Evolutionary conservation across 768 basidiomycete genomes (phyloP), one percentile per base, ranked within the genome.

Genomic region (Boletus barrowsii): DNA sequence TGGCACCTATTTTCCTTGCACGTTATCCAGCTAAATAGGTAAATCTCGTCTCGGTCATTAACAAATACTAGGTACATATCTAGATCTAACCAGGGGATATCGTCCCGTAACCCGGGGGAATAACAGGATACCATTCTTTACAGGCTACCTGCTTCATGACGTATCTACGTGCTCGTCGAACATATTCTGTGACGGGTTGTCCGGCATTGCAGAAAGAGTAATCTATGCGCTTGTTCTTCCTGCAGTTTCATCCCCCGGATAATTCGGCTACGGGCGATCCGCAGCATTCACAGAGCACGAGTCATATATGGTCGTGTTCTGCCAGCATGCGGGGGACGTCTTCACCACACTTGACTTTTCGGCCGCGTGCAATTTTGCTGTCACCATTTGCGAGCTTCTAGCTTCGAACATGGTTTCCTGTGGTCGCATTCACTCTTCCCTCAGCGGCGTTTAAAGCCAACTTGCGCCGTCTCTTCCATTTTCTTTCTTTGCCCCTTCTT

Each of bases 351-450:
- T 47, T 47, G n/a, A 36, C 43, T 18, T 10, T 45, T 48, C 37
- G 10, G 20, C 15, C 29, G 29, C 30, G 11, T 2, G 13, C 5
- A 17, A 20, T 44, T 33, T 36, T 18, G 7, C 20, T 37, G 39
- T 32, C 33, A 22, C 50, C 50, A 39, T 39, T 53, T 55, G 43
- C 17, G 42, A 36, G 5, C 57, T 64, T 56, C 55, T 59, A 42
- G 42, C 55, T 32, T 53, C 17, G 18, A 52, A 54, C 44, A 47
- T 53, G 55, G 39, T 42, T 33, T 9, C 29, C 13, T 29, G 26
- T 53, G 14, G 35, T 44, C 22, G 42, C 49, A 29, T 46, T 30
- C 18, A 11, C 24, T 20, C 24, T 43, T 48, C 14, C 35, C 33
- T 13, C 10, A 17, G n/a, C 33, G 18, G 5, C 6, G 8, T 30